phyloP scores from a whole-genome alignment of 768 basidiomycete genomes.

The Hemileccinum impolitum region DNA sequence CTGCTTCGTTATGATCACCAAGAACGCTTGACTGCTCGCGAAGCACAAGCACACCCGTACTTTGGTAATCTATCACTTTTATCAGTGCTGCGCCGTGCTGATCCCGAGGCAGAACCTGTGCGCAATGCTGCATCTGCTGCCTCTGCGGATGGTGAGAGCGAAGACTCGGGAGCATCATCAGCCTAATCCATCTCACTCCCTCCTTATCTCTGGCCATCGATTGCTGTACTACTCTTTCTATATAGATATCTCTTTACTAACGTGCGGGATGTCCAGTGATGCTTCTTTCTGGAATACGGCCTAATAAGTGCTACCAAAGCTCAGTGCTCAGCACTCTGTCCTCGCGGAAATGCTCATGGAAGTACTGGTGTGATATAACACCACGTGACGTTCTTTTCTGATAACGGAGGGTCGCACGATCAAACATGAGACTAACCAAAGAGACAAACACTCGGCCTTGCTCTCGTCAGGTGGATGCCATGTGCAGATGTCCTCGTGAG shows the following conservation, averaged over 20 bases:
- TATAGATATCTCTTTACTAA: slow-evolving; percentile 30
- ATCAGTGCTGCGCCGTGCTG: slow-evolving; percentile 15
- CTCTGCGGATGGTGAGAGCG: slow-evolving; percentile 60
- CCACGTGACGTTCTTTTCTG: slow-evolving; percentile 16
- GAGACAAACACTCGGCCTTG: not conserved
- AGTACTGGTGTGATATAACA: not conserved
- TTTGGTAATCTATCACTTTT: slow-evolving; percentile 55
- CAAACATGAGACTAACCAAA: slow-evolving; percentile 8
- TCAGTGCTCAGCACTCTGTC: slow-evolving; percentile 9
- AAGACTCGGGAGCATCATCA: slow-evolving; percentile 38
- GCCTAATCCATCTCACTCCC: slow-evolving; percentile 26
- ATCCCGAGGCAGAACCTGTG: slow-evolving; percentile 56
- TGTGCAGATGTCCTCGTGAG: slow-evolving; percentile 13
- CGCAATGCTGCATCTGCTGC: slow-evolving; percentile 44
- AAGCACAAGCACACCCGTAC: slow-evolving; percentile 90
- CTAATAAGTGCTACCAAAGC: slow-evolving; percentile 20
- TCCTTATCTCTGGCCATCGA: slow-evolving; percentile 25
- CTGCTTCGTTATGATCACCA: slow-evolving; percentile 96
- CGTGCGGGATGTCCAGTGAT: slow-evolving; percentile 21
- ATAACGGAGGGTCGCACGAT: slow-evolving; percentile 1
- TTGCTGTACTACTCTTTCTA: slow-evolving; percentile 33
- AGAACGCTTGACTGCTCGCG: slow-evolving; percentile 90
- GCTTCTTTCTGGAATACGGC: slow-evolving; percentile 10
- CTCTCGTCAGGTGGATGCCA: slow-evolving; percentile 12
- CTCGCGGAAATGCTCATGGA: not conserved